Evolutionary conservation across 1,284 basidiomycete species (phyloP), one percentile per base, ranked within the genome.

Genomic region (Apiotrichum siamense): DNA sequence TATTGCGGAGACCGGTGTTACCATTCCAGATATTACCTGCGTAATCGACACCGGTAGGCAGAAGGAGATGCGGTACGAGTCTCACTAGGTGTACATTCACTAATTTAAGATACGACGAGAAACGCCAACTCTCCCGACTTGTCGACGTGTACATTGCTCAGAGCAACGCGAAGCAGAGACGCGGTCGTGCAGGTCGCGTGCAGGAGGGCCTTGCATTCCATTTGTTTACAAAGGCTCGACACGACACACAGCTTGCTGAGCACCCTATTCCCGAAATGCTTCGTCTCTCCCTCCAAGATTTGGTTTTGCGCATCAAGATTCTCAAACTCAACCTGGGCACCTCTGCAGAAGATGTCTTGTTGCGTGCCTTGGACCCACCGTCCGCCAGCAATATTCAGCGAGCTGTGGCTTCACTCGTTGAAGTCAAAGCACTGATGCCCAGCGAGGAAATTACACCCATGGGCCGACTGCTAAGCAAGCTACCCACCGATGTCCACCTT

Each of bases 11-110:
- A 96, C 90, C 15, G 94, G 94, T 70, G 88, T 98, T 54, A 98
- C 94, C 0, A 97, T 98, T 52, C 94, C 94, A 5, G 96, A 99
- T 65, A 89, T 97, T 52, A 97, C 94, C 3, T 94, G 92, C 63
- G 96, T 98, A 13, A 93, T 98, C 51, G 96, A 98, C 70, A 83
- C 85, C 0, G 96, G 96, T 43, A 93, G 91, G 67, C 93, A 98
- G 68, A 81, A 88, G 57, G 78, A 91, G 75, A 93, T 94, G 86
- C 82, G 86, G 85, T 86, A 58, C 49, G 63, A 60, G 6, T 4
- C 13, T 3, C 33, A 9, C 35, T 13, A 33, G 33, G 15, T 3
- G 15, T 23, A 18, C 4, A 39, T 3, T 1, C n/a, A 21, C 51
- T 49, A n/a, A 52, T 58, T 44, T 43, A 59, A 89, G 88, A 57